Base-by-base conservation (phyloP, 768 basidiomycete genomes). In the Suillus spraguei region DNA sequence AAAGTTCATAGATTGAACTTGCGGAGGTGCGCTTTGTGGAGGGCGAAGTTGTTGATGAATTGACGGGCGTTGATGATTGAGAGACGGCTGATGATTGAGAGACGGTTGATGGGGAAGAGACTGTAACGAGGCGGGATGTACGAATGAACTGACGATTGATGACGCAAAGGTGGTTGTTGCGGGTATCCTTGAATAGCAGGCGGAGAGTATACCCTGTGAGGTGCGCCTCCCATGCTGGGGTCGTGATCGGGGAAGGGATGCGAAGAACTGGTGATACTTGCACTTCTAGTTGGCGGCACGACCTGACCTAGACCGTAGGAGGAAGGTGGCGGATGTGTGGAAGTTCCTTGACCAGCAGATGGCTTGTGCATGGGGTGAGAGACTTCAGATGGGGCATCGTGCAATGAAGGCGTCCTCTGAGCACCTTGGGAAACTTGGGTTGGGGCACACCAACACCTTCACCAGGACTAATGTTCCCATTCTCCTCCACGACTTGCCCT, bases 241-340 rank as follows among this genome's bases (percentile, higher is more conserved):
- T 69, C 72, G 54, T 59, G 72, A 62, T 52, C 71, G 66, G 63
- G 66, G 58, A 59, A 63, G 67, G 62, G 68, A 71, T 50, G 74
- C 42, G 64, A 72, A 63, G 65, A 70, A 52, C 59, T 72, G 53
- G 60, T 72, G 67, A 63, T 75, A 53, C 79, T 78, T 10, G 76
- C 68, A 68, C 76, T 79, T 65, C 83, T 76, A 16, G 71, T 52
- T 38, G 81, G 78, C n/a, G 79, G 76, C 24, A 79, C 65, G 17
- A 74, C 64, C 61, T 76, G 75, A 46, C 77, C 76, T 20, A 81
- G 78, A 52, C 65, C 70, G 61, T 77, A 76, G 44, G 79, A 74
- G 38, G 81, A 74, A 44, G 79, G 76, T 17, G 66, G 66, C 22
- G 56, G 59, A 52, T 65, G 60, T 42, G 50, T 53, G 38, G 64